Base-by-base conservation (phyloP, 2,329 filamentous ascomycete genomes). In the Coniochaeta pulveracea region DNA sequence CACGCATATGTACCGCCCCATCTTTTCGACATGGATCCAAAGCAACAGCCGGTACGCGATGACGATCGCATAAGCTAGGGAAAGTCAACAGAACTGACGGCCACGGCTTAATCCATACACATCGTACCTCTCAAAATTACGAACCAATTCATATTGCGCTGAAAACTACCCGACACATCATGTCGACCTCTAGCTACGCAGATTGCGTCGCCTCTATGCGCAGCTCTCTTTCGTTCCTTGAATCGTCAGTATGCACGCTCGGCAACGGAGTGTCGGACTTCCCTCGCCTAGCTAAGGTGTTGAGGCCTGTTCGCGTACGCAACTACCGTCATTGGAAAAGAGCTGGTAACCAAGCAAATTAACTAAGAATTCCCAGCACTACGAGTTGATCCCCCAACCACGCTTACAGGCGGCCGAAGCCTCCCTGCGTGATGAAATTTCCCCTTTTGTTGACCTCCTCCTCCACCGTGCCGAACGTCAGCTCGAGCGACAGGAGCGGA, bases 361-460 rank as follows among this genome's bases (percentile, higher is more conserved):
- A n/a, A n/a, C n/a, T n/a, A n/a, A n/a, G 3, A 11, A 11, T 11
- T 6, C 28, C 39, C 40, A 93, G 80, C 88, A 94, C 61, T 95
- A 93, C 58, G 88, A 95, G 55, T 76, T 94, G 26, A 83, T 94
- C 45, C 84, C 86, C 11, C 85, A 93, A 52, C 75, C 81, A 10
- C 83, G 83, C 33, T 74, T 95, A 27, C 77, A 79, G 40, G 72
- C 80, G 41, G 88, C 88, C 19, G 88, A 95, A 57, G 69, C 83
- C 43, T 79, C 85, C 4, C 74, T 95, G 12, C 80, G 86, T 46
- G 82, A 85, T 48, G 86, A 93, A 52, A 91, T 94, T 45, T 79
- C 80, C n/a, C 88, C 88, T 7, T 86, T 85, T 54, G 82, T 93
- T 42, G 66, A 78, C 19, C 72, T 76, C 37, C 73, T 95, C 3